These are phyloP conservation scores for Nothomitra cinnamomea DNA, from an alignment of 2,329 filamentous ascomycete genomes.

Conservation along the genomic window DNA sequence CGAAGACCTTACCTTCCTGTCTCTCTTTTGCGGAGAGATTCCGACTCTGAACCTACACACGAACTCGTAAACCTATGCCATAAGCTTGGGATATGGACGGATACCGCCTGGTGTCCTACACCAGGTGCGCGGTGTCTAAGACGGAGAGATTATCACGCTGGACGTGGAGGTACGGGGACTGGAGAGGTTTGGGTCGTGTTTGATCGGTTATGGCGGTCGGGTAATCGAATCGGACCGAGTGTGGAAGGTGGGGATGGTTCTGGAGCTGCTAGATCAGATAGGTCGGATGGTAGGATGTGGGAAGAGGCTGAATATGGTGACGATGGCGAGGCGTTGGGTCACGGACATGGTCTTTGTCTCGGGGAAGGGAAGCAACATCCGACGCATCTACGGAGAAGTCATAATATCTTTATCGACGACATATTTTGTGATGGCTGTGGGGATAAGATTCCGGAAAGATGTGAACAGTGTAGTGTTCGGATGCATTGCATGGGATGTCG, in stretches of 20 bases:
- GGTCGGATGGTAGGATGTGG: constrained; percentile 35
- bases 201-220: constrained; percentile 40
- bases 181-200: constrained; percentile 46
- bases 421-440: constrained; percentile 37
- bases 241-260: constrained; percentile 12
- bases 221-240: constrained; percentile 36
- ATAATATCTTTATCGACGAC: constrained; percentile 33
- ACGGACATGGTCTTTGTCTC: constrained; percentile 24
- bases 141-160: constrained; percentile 37
- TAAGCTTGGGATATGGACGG: constrained; percentile 41
- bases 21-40: constrained; percentile 36
- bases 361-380: constrained; percentile 37
- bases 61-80: constrained; percentile 42
- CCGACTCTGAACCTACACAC: constrained; percentile 42
- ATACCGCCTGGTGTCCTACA: constrained; percentile 43
- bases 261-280: constrained; percentile 14
- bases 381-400: constrained; percentile 35
- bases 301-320: constrained; percentile 36
- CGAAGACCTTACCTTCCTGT: constrained; percentile 40
- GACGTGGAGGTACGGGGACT: constrained; percentile 35
- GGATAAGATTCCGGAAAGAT: constrained; percentile 35
- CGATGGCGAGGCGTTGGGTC: constrained; percentile 37
- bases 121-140: constrained; percentile 38
- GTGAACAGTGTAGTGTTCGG: constrained; percentile 41
- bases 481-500: constrained; percentile 45